phyloP scores from a whole-genome alignment of 2,329 filamentous ascomycete genomes.

The Colletotrichum salicis region DNA sequence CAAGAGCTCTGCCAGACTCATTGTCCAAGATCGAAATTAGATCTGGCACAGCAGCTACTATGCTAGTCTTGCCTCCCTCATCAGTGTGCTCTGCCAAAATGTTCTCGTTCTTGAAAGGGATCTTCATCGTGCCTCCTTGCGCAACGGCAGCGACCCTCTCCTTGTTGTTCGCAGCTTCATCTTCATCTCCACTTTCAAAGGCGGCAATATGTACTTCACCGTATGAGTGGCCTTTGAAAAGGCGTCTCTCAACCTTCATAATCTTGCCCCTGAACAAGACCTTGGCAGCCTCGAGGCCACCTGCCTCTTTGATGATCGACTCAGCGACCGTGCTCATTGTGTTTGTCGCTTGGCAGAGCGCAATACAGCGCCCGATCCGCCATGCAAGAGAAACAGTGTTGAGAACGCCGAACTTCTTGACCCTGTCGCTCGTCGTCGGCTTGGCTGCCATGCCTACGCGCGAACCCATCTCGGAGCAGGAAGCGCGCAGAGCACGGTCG shows the following conservation, averaged over 20 bases:
- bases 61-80: constrained; percentile 42
- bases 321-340: constrained; percentile 65
- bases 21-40: constrained; percentile 66
- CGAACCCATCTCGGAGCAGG: constrained; percentile 50
- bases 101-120: constrained; percentile 51
- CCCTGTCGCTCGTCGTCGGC: constrained; percentile 24
- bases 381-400: constrained; percentile 34
- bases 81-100: constrained; percentile 62
- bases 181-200: constrained; percentile 38
- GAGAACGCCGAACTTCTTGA: constrained; percentile 38
- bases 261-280: constrained; percentile 74
- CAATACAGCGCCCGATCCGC: constrained; percentile 25
- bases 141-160: constrained; percentile 19
- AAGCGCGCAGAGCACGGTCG: constrained; percentile 49
- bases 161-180: constrained; percentile 24
- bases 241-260: constrained; percentile 57
- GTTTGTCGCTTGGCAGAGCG: constrained; percentile 45
- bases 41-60: constrained; percentile 66
- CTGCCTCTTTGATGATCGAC: constrained; percentile 67
- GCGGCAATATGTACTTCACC: constrained; percentile 50
- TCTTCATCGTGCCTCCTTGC: constrained; percentile 38
- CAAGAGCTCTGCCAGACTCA: constrained; percentile 66
- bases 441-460: constrained; percentile 32
- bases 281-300: constrained; percentile 61
- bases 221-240: constrained; percentile 61